These are phyloP conservation scores for Circinella minor DNA, from an alignment of 371 early-diverging fungal genomes.

Conservation along the genomic window DNA sequence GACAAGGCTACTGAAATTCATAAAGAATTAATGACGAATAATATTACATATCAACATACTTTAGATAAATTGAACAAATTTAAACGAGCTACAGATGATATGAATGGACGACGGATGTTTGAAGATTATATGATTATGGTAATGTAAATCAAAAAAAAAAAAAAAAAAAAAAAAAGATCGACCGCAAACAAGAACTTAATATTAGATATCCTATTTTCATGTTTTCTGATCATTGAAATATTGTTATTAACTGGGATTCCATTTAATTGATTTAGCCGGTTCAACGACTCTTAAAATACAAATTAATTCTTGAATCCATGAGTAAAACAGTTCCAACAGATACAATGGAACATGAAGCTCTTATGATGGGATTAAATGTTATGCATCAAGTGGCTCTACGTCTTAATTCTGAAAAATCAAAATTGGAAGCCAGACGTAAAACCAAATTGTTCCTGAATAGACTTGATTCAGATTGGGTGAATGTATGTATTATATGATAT, in stretches of 20 bases:
- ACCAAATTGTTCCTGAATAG: conserved; percentile 43
- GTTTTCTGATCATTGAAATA: not conserved
- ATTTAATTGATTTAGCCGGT: conserved; percentile 35
- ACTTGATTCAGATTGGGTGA: conserved; percentile 46
- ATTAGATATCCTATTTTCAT: too few species aligned
- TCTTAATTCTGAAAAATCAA: conserved; percentile 38
- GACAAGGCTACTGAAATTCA: conserved; percentile 39
- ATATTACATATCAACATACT: conserved; percentile 25
- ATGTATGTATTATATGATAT: too few species aligned
- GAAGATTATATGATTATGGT: conserved; percentile 54
- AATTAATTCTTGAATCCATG: conserved; percentile 41
- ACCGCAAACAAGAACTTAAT: too few species aligned
- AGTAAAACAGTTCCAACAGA: conserved; percentile 38
- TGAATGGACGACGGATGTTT: conserved; percentile 30
- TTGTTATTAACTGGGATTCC: not conserved
- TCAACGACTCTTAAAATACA: conserved; percentile 50
- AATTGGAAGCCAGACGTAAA: conserved; percentile 39
- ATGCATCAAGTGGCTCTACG: conserved; percentile 37
- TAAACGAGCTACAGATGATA: not conserved
- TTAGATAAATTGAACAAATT: conserved; percentile 21
- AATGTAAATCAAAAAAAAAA: not conserved
- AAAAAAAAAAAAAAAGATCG: too few species aligned
- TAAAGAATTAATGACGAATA: conserved; percentile 32
- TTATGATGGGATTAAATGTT: conserved; percentile 33
- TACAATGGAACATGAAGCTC: conserved; percentile 28